Base-by-base conservation (phyloP, 805 yeast genomes). In the Ogataea chonburiensis region DNA sequence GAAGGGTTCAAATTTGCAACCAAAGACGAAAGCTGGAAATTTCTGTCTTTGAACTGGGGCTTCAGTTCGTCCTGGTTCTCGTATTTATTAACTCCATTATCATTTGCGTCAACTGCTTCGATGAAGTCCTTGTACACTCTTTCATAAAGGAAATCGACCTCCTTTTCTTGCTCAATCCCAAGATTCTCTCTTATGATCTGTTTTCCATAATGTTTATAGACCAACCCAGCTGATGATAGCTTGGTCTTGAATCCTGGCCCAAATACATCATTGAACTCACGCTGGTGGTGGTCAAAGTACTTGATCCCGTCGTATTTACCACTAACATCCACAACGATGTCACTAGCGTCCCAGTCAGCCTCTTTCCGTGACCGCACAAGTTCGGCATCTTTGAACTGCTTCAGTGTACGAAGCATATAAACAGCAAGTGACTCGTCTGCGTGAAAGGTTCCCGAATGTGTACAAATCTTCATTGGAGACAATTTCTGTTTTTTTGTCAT, bases 361-460 rank as follows among this genome's bases (percentile, higher is more conserved):
- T 89, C 83, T 43, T 81, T 81, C 67, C 98, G 77, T 3, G 96
- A 84, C 60, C 98, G 79, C 14, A 86, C 75, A 14, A 93, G 69
- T 35, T 68, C 70, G 14, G 95, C 80, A 41, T 77, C 68, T 30
- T 73, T 56, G 61, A 63, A 93, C 58, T 73, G 70, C 7, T 95
- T 93, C 30, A 91, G 64, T 13, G 77, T 66, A 48, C 74, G 77
- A 38, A 93, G 67, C 82, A 93, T 79, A 60, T 73, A 89, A 3
- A 91, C 96, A 2, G 98, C 98, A 34, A 93, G 71, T 8, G 95
- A 80, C 61, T 93, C 98, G 61, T 93, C 98, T 8, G 98, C 98
- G 58, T 93, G 98, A 71, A 93, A 93, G 0, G 88, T 74, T 6
- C 98, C 98, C 31, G 89, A 82, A 53, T 85, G 94, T 9, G 96